phyloP scores from a whole-genome alignment of 1,284 basidiomycete genomes.

The Schizopora paradoxa region DNA sequence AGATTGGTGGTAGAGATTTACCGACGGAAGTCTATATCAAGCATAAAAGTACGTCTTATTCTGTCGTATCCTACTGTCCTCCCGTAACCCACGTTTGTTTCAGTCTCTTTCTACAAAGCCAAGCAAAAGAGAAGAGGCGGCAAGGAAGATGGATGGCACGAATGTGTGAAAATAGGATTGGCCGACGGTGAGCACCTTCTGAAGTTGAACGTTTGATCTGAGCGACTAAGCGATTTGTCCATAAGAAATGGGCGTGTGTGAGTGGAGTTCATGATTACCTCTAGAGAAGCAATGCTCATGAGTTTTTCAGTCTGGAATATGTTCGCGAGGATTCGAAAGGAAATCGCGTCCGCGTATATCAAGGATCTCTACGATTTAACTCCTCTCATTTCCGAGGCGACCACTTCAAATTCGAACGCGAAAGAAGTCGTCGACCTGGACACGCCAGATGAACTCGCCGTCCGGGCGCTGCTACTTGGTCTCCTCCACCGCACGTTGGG shows the following conservation, averaged over 20 bases:
- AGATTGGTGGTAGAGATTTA: slow-evolving; percentile 59
- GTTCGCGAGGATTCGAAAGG: slow-evolving; percentile 48
- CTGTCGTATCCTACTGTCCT: no score
- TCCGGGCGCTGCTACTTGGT: slow-evolving; percentile 64
- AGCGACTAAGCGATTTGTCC: background rate
- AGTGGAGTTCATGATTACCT: slow-evolving; percentile 22
- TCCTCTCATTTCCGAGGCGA: slow-evolving; percentile 40
- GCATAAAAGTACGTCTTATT: slow-evolving; percentile 50
- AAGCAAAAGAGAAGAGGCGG: slow-evolving; percentile 55
- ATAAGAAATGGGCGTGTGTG: slow-evolving; percentile 56
- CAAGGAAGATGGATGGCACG: slow-evolving; percentile 42
- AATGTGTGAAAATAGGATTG: slow-evolving; percentile 56
- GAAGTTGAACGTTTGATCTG: background rate
- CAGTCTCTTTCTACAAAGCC: slow-evolving; percentile 68
- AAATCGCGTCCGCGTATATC: slow-evolving; percentile 53
- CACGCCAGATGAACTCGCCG: slow-evolving; percentile 63
- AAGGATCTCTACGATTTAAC: slow-evolving; percentile 41
- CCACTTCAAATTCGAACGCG: no score
- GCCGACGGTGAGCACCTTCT: slow-evolving; percentile 50
- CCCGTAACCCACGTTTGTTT: background rate
- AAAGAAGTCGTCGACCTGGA: slow-evolving; percentile 45
- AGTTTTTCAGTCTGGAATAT: slow-evolving; percentile 62
- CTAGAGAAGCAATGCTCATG: slow-evolving; percentile 8
- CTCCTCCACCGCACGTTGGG: slow-evolving; percentile 55
- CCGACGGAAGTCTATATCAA: slow-evolving; percentile 72